These are phyloP conservation scores for Fennellomyces sp. DNA, from an alignment of 371 early-diverging fungal species.

Conservation along the genomic window DNA sequence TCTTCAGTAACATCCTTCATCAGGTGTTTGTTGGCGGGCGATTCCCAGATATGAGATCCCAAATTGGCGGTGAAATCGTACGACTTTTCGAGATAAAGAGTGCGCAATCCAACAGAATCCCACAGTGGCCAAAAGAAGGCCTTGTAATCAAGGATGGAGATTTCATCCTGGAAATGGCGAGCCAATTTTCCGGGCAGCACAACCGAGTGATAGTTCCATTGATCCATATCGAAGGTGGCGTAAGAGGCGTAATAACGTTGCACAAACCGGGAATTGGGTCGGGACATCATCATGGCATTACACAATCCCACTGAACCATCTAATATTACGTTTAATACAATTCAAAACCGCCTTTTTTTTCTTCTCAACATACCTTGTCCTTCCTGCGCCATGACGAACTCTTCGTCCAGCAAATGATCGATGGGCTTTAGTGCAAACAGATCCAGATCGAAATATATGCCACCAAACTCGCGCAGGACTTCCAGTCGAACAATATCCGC, in stretches of 20 bases:
- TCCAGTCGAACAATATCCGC: conserved; percentile 54
- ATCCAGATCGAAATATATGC: conserved; percentile 60
- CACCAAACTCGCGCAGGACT: conserved; percentile 46
- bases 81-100: conserved; percentile 44
- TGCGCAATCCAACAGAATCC: conserved; percentile 46
- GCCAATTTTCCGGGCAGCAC: conserved; percentile 53
- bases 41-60: conserved; percentile 54
- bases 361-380: background rate
- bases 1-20: conserved; percentile 38
- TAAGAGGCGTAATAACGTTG: conserved; percentile 55
- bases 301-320: conserved; percentile 53
- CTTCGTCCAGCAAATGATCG: conserved; percentile 45
- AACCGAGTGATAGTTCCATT: conserved; percentile 59
- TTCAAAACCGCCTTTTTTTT: background rate
- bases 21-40: conserved; percentile 46
- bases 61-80: conserved; percentile 43
- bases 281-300: conserved; percentile 55
- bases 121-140: conserved; percentile 57
- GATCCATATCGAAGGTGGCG: conserved; percentile 36
- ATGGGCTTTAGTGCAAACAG: conserved; percentile 47
- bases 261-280: conserved; percentile 49
- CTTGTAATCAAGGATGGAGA: conserved; percentile 41
- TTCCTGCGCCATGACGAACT: conserved; percentile 52
- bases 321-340: background rate
- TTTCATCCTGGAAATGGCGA: conserved; percentile 34